These are phyloP conservation scores for Populus deltoides DNA, from an alignment of 345 rosid genomes.

Conservation along the genomic window DNA sequence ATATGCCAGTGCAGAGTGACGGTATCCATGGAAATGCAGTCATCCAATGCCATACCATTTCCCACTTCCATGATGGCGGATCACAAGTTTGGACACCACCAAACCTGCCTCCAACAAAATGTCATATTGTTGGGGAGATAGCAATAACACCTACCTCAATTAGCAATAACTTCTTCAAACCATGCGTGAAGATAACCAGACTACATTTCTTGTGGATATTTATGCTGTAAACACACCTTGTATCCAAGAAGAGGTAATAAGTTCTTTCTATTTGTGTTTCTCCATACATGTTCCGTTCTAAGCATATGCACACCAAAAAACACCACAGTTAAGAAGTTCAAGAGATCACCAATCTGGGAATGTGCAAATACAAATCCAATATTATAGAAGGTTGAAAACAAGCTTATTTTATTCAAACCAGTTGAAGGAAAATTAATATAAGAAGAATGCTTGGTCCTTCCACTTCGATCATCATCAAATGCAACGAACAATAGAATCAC, in stretches of 20 bases:
- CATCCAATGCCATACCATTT: constrained; percentile 42
- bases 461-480: not conserved
- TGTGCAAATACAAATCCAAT: not conserved
- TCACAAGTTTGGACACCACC: constrained; percentile 26
- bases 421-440: not conserved
- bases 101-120: constrained; percentile 39
- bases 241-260: constrained; percentile 54
- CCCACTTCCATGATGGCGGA: constrained; percentile 49
- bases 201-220: not conserved
- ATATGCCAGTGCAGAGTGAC: constrained; percentile 51
- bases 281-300: constrained; percentile 55
- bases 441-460: not conserved
- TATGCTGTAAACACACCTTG: constrained; percentile 34
- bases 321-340: constrained; percentile 57
- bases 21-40: constrained; percentile 65
- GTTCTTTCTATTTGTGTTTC: constrained; percentile 43
- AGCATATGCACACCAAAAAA: constrained; percentile 70
- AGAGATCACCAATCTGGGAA: constrained; percentile 58
- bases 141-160: constrained; percentile 49
- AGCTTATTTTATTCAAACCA: not conserved
- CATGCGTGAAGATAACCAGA: not conserved
- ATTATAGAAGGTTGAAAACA: not conserved
- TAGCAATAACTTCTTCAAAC: constrained; percentile 16
- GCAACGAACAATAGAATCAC: not conserved
- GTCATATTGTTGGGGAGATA: constrained; percentile 46